Conservation (phyloP, 1,139 yeast genomes). For the Yamadazyma sp. region DNA sequence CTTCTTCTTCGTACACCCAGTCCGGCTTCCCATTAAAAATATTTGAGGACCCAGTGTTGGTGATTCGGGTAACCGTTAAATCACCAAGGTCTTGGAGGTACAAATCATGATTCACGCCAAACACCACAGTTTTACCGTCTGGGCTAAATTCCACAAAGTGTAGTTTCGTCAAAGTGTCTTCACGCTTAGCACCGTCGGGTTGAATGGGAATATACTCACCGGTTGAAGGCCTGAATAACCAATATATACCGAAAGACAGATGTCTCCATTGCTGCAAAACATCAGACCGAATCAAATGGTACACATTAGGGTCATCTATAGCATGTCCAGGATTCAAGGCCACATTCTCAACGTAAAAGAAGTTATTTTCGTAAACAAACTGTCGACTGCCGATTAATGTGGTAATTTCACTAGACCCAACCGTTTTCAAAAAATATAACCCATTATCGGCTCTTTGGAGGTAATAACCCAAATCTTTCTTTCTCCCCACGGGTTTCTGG, state of each 20-base stretch:
- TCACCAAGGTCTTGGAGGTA: constrained; percentile 38
- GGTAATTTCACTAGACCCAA: constrained; percentile 16
- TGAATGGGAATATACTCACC: constrained; percentile 26
- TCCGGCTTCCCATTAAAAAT: constrained; percentile 89
- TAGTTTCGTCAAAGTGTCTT: constrained; percentile 23
- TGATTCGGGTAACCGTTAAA: constrained; percentile 41
- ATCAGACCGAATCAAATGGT: constrained; percentile 39
- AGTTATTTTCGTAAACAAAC: constrained; percentile 34
- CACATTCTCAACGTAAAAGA: constrained; percentile 30
- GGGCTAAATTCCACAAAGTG: constrained; percentile 48
- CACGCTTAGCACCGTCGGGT: constrained; percentile 19
- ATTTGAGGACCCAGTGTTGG: constrained; percentile 63
- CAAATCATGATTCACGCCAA: constrained; percentile 38
- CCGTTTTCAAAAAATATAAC: constrained; percentile 8
- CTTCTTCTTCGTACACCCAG: constrained; percentile 98
- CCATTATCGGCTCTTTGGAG: constrained; percentile 25
- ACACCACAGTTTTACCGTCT: constrained; percentile 32
- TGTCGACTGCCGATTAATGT: constrained; percentile 23
- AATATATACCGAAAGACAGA: constrained; percentile 39
- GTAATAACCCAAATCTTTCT: constrained; percentile 40
- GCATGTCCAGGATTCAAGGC: constrained; percentile 35
- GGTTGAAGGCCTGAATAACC: constrained; percentile 30
- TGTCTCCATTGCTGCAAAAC: constrained; percentile 39
- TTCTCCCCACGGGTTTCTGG: constrained; percentile 31
- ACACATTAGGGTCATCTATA: constrained; percentile 22